Base-by-base conservation (phyloP, 345 rosid genomes). In the Gossypium turneri region DNA sequence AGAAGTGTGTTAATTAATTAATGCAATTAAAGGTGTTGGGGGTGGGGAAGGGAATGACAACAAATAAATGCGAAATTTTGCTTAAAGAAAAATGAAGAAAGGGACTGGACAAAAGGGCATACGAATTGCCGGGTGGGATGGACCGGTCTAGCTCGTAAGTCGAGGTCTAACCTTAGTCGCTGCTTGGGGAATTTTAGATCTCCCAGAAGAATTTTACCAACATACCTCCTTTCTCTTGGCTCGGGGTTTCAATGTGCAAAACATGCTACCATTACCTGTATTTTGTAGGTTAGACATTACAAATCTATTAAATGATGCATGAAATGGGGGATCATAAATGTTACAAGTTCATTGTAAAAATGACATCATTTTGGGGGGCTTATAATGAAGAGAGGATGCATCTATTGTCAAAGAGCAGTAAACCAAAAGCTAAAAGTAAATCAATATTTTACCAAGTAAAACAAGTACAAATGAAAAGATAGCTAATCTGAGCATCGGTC, bases 81-180 rank as follows among this genome's bases (percentile, higher is more conserved):
- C 2, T 51, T 3, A 15, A 51, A 16, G 7, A 51, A 16, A 51
- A 15, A 16, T 12, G 34, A 3, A 3, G 67, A 53, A 68, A 68
- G 74, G 11, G 64, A 69, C 74, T 3, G 43, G 2, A 51, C 79
- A 64, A 50, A 20, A 29, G 47, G 75, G 63, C 1, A n/a, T 17
- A 52, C 79, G 34, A 77, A 71, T 71, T 71, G 72, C 72, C 75
- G 67, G 52, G 2, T 47, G 51, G 51, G 15, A 47, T 47, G 51
- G 51, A 47, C 15, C 51, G 15, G 12, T 47, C 15, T 47, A 47
- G 51, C 13, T 47, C 51, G 41, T 5, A 34, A 34, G 7, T 34
- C 41, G 41, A 34, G 41, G 41, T 34, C 6, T 34, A 34, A 34
- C 38, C 6, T 34, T 34, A 34, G 38, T 34, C 38, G 38, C 38